Conservation (phyloP, 768 basidiomycete genomes). For the Psilocybe sp. region DNA sequence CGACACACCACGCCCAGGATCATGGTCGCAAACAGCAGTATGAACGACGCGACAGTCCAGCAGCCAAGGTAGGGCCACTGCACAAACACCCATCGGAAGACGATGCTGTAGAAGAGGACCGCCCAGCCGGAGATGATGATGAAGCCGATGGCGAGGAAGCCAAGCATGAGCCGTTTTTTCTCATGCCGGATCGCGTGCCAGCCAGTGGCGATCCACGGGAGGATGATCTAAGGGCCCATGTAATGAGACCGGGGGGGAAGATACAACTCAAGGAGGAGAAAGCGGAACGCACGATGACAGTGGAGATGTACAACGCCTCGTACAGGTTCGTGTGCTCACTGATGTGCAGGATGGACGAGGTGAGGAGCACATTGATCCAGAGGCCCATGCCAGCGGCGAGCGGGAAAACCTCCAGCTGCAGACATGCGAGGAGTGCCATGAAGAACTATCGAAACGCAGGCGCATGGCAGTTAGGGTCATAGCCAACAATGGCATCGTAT, state of each 20-base stretch:
- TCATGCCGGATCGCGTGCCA: conserved; percentile 53
- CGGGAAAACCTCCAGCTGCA: conserved; percentile 54
- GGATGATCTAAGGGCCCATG: conserved; percentile 32
- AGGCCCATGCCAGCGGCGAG: conserved; percentile 48
- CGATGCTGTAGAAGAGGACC: conserved; percentile 44
- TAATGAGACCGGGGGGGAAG: background rate
- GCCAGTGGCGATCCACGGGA: conserved; percentile 56
- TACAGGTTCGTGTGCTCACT: conserved; percentile 41
- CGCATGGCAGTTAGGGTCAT: background rate
- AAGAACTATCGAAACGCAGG: conserved; percentile 36
- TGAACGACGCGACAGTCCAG: conserved; percentile 42
- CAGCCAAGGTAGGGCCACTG: conserved; percentile 49
- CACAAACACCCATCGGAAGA: conserved; percentile 43
- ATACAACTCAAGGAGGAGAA: background rate
- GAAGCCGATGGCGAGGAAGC: conserved; percentile 41
- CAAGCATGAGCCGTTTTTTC: conserved; percentile 34
- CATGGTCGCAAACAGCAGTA: conserved; percentile 37
- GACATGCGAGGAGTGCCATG: conserved; percentile 49
- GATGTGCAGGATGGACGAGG: conserved; percentile 41
- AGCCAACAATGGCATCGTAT: background rate
- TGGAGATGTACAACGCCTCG: conserved; percentile 41
- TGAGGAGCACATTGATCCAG: conserved; percentile 54
- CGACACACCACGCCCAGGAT: conserved; percentile 48
- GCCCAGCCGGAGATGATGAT: conserved; percentile 35
- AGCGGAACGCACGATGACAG: conserved; percentile 37